A percentile compares a stretch with the other conserved stretches of the same genome.
Evolutionary conservation across 176 grass and related monocot species (phyloP).

Genomic region (Raddia distichophylla): DNA sequence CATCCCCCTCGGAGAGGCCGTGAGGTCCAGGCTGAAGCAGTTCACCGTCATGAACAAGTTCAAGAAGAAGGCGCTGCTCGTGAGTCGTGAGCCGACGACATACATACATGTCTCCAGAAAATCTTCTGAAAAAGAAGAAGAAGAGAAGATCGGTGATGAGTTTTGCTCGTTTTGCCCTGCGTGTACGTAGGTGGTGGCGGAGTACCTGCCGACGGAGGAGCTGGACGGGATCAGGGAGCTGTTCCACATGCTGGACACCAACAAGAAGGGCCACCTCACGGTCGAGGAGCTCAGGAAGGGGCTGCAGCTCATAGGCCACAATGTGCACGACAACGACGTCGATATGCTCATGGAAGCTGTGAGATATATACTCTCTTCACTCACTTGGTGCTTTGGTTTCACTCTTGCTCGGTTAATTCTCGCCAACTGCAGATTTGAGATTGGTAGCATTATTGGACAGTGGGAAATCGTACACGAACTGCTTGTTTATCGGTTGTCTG

Average conservation of each 20-base stretch:
- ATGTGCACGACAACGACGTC: conserved; percentile 64
- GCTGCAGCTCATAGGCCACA: conserved; percentile 54
- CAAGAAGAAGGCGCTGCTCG: conserved; percentile 75
- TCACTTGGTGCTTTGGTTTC: not conserved
- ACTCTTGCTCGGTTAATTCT: not conserved
- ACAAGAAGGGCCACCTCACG: conserved; percentile 75
- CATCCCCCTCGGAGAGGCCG: conserved; percentile 72
- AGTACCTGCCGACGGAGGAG: conserved; percentile 75
- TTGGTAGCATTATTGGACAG: no score
- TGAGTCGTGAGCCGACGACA: not conserved
- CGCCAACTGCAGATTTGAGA: not conserved
- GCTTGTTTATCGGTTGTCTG: no score
- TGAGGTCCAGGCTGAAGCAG: conserved; percentile 67
- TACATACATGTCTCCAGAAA: no score
- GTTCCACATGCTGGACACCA: conserved; percentile 86
- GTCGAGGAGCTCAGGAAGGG: conserved; percentile 84
- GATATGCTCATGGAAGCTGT: conserved; percentile 94
- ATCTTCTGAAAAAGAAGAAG: no score
- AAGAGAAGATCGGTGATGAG: no score
- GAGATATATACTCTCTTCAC: conserved; percentile 21
- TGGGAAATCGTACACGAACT: no score
- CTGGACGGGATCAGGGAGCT: conserved; percentile 68
- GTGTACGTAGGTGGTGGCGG: conserved; percentile 55
- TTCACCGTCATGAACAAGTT: conserved; percentile 93
- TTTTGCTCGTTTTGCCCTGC: no score